phyloP scores from a whole-genome alignment of 176 grass and related monocot species.

The Pontederia crassipes region DNA sequence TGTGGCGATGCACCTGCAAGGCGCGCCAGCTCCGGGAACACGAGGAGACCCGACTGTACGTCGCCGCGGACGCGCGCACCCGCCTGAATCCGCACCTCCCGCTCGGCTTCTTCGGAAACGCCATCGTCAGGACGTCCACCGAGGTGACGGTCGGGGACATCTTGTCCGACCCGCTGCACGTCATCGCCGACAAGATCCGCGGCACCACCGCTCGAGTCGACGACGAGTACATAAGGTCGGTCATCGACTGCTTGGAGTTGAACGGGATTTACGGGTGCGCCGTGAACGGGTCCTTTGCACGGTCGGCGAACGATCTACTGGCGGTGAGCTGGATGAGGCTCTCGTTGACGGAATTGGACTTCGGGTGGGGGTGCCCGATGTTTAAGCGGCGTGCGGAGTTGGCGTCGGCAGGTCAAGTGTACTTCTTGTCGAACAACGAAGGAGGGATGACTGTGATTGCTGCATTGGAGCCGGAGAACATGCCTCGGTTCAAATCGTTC shows the following conservation, averaged over 20 bases:
- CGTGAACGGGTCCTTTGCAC: not conserved
- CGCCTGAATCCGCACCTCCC: constrained; percentile 34
- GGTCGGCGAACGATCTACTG: constrained; percentile 22
- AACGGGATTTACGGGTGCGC: not conserved
- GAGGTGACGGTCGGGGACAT: constrained; percentile 28
- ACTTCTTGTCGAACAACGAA: constrained; percentile 15
- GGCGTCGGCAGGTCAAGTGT: constrained; percentile 31
- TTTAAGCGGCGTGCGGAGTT: constrained; percentile 32
- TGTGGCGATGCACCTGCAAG: constrained; percentile 45
- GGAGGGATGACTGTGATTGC: not conserved
- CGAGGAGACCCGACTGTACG: constrained; percentile 26
- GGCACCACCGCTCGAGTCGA: constrained; percentile 23
- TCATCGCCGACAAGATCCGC: constrained; percentile 17
- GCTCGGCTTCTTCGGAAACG: constrained; percentile 36
- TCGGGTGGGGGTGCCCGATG: constrained; percentile 49
- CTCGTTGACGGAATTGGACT: constrained; percentile 38
- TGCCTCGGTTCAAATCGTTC: too few relatives aligned
- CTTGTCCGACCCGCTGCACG: not conserved
- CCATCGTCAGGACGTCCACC: constrained; percentile 28
- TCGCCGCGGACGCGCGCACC: constrained; percentile 35
- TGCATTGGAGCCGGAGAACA: too few relatives aligned
- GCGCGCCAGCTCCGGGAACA: constrained; percentile 21
- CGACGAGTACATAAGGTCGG: constrained; percentile 27
- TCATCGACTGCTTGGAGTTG: constrained; percentile 38
- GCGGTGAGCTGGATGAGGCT: constrained; percentile 53